A percentile compares a stretch with the other conserved stretches of the same genome.
Conservation (phyloP, 192 early-diverging fungal genomes). For the Phycomyces nitens region DNA sequence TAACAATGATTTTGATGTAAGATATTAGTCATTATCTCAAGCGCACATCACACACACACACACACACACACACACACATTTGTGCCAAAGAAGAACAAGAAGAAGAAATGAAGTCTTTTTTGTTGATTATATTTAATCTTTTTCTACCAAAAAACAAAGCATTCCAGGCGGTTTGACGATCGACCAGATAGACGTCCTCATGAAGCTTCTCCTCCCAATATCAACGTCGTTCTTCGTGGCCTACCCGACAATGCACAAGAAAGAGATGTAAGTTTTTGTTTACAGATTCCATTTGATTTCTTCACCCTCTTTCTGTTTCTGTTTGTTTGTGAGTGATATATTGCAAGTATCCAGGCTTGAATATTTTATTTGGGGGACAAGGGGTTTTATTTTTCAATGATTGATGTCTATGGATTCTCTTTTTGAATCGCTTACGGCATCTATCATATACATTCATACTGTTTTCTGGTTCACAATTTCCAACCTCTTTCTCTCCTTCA, state of each 20-base stretch:
- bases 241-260: conserved; percentile 28
- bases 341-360: background rate
- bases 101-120: no score
- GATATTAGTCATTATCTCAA: background rate
- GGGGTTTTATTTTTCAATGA: background rate
- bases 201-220: conserved; percentile 32
- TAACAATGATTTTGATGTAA: conserved; percentile 12
- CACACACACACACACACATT: background rate
- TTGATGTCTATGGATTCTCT: conserved; percentile 1
- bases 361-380: background rate
- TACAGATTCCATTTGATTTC: no score
- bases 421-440: no score
- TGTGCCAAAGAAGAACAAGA: conserved; percentile 3
- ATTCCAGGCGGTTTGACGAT: no score
- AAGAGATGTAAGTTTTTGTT: conserved; percentile 26
- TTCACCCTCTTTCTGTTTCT: no score
- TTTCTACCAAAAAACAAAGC: no score
- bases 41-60: background rate
- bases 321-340: no score
- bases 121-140: no score
- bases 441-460: no score
- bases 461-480: no score
- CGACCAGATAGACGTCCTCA: conserved; percentile 2
- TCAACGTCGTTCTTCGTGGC: conserved; percentile 35
- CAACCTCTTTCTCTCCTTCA: conserved; percentile 11